Percentiles rank a stretch among this genome's conserved stretches.
These are phyloP conservation scores for Trichosphaerium sp. DNA, from an alignment of 78 protist species.

Conservation along the genomic window DNA sequence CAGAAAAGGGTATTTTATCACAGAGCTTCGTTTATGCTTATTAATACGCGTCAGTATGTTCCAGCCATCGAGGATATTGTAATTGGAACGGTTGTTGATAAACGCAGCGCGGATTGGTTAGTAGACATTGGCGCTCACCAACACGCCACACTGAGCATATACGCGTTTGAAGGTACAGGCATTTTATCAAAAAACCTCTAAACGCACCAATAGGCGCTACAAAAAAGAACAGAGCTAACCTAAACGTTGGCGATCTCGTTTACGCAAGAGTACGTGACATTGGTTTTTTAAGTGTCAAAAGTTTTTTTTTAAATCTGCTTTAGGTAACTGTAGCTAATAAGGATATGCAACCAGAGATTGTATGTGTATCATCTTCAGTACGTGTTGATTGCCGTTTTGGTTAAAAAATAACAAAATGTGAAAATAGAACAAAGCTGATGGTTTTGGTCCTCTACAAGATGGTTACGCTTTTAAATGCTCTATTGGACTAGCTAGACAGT, in stretches of 20 bases:
- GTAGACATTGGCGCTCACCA: constrained; percentile 8
- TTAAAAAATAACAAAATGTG: too few species aligned
- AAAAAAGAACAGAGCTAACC: constrained; percentile 4
- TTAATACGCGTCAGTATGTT: neutral
- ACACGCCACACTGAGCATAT: constrained; percentile 2
- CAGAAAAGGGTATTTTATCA: neutral
- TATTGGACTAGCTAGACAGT: too few species aligned
- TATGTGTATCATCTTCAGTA: too few species aligned
- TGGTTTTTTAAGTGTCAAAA: too few species aligned
- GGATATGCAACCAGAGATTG: constrained; percentile 33
- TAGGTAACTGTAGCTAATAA: constrained; percentile 18
- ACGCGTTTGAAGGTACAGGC: constrained; percentile 35
- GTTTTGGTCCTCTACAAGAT: constrained; percentile 24
- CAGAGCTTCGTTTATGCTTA: neutral
- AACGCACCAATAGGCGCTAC: too few species aligned
- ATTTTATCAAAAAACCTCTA: too few species aligned
- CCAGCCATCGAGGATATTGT: constrained; percentile 10
- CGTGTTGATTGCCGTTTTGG: too few species aligned
- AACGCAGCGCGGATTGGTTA: neutral
- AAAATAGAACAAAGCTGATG: neutral
- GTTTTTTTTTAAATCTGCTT: too few species aligned
- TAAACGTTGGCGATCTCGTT: constrained; percentile 10
- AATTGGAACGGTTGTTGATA: neutral
- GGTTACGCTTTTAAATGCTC: constrained; percentile 2
- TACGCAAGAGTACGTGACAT: constrained; percentile 17